Base-by-base conservation (phyloP, 129 eudicot genomes). In the Mikania micrantha region DNA sequence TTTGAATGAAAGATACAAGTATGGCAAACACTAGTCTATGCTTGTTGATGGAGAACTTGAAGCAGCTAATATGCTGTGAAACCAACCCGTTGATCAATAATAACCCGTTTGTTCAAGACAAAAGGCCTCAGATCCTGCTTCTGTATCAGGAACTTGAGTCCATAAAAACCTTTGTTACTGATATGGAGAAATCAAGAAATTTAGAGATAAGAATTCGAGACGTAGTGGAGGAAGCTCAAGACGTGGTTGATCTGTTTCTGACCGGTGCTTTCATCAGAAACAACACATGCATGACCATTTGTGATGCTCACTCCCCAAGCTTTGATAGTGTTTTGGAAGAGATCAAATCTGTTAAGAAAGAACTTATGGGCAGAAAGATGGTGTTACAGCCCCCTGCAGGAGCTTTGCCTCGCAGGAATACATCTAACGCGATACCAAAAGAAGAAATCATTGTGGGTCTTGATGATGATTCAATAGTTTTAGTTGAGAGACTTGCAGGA, bases 1-100 rank as follows among this genome's bases (percentile, higher is more conserved):
- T n/a, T 67, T 67, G 9, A 31, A 10, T 19, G 35, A 34, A 29
- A 47, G 22, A 68, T 4, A 15, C 21, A 27, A 72, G 66, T n/a
- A 84, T 84, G 85, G 83, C 83, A 44, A 82, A 80, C 50, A 80
- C 81, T 13, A 71, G 48, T 48, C 81, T 84, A n/a, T 81, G 67
- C 21, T 77, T 80, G 69, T 69, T 84, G 17, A 69, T 79, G 75
- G 75, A 28, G 22, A 84, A 73, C 61, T 66, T 84, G 44, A 80
- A 80, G 76, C 78, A 84, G 65, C 31, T 68, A 50, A 34, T 68
- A 68, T 68, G 25, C n/a, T 12, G 49, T 52, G 63, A 50, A 42
- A 50, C 10, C 63, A 68, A 35, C 39, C 75, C 79, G 17, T 59
- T 80, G 24, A 70, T 76, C 71, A 41, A 77, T 17, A 63, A 77